phyloP scores from a whole-genome alignment of 768 basidiomycete species.

The Leucosporidium yakuticum region DNA sequence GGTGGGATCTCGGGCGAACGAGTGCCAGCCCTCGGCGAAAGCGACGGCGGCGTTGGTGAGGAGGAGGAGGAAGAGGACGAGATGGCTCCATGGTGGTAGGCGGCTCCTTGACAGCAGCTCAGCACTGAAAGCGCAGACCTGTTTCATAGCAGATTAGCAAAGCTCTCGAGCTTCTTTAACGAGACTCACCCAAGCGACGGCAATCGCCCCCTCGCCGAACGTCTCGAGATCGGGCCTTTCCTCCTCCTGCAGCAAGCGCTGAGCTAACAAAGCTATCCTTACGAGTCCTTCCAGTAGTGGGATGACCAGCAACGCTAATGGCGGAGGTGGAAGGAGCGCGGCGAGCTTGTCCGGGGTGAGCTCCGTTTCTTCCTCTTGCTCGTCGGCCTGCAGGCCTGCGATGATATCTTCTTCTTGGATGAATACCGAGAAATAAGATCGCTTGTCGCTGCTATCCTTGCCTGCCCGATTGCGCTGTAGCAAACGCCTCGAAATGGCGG shows the following conservation, averaged over 20 bases:
- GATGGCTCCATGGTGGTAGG: conserved; percentile 10
- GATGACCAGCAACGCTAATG: background rate
- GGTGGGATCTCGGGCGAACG: background rate
- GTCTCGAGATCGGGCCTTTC: fast-evolving
- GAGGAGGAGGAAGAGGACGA: conserved; percentile 12
- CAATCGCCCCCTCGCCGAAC: background rate
- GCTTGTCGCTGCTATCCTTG: background rate
- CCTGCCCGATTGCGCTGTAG: background rate
- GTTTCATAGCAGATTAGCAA: background rate
- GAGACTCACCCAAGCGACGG: conserved; percentile 5
- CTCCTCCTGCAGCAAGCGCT: background rate
- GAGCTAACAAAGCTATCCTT: background rate
- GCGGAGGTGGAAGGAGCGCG: conserved; percentile 6
- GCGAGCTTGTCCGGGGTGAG: background rate
- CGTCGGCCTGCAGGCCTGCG: background rate
- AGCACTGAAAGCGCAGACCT: conserved; percentile 7
- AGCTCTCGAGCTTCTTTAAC: no score
- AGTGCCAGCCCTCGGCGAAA: background rate
- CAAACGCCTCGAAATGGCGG: background rate
- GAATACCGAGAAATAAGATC: conserved; percentile 1
- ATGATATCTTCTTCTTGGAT: conserved; percentile 15
- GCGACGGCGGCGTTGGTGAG: background rate
- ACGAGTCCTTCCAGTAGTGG: conserved; percentile 13
- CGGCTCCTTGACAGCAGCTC: background rate
- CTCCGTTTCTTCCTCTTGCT: background rate